Conservation (phyloP, 108 stramenopile species). For the Cyclostephanos invisitatus region DNA sequence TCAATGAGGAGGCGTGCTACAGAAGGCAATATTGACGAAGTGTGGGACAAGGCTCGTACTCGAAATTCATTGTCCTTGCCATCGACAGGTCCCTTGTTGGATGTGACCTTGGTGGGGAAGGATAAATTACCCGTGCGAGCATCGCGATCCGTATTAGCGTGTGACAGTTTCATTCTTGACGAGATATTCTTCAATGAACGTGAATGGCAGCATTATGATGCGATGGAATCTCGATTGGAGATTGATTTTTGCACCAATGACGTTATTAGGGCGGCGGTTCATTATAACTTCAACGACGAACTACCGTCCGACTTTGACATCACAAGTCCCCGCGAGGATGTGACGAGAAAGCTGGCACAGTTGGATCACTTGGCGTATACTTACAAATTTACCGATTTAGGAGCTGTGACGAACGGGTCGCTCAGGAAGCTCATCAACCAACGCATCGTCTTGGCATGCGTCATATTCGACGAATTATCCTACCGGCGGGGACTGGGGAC, state of each 20-base stretch:
- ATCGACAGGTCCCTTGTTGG: conserved; percentile 36
- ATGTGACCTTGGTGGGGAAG: conserved; percentile 47
- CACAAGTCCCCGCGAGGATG: conserved; percentile 37
- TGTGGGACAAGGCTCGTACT: neutral
- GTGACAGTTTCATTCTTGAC: conserved; percentile 52
- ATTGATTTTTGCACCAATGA: conserved; percentile 42
- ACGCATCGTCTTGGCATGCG: conserved; percentile 63
- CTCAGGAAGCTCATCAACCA: conserved; percentile 49
- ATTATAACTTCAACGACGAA: conserved; percentile 55
- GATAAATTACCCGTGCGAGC: conserved; percentile 49
- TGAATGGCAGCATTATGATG: conserved; percentile 19
- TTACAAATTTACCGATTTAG: conserved; percentile 48
- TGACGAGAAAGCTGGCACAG: conserved; percentile 56
- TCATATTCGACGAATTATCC: conserved; percentile 67
- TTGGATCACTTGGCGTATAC: conserved; percentile 55
- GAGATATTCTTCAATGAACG: conserved; percentile 49
- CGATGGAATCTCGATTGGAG: conserved; percentile 9
- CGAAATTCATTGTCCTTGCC: neutral
- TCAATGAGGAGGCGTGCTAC: neutral
- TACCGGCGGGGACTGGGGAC: conserved; percentile 32
- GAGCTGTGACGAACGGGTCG: conserved; percentile 39
- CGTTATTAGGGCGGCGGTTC: conserved; percentile 53
- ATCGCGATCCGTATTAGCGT: conserved; percentile 53
- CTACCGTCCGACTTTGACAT: conserved; percentile 49
- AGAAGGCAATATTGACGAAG: neutral